These are phyloP conservation scores for Cytospora paraplurivora DNA, from an alignment of 2,329 filamentous ascomycete genomes.

Conservation along the genomic window DNA sequence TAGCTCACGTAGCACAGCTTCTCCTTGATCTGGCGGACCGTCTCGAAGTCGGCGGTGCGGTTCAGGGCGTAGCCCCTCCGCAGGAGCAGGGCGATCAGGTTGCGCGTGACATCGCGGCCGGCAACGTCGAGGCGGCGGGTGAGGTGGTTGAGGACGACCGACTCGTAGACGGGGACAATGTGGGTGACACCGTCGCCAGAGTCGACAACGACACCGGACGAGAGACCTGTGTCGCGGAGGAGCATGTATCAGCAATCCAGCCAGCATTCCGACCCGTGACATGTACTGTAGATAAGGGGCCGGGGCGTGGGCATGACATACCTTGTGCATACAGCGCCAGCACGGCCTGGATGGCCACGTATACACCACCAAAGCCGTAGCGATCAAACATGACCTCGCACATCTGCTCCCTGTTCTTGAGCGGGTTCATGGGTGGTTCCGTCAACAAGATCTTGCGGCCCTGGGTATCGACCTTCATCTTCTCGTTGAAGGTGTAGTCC, in stretches of 20 bases:
- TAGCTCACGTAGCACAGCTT: constrained; percentile 99
- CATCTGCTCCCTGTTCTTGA: constrained; percentile 97
- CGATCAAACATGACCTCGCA: constrained; percentile 99
- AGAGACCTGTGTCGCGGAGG: constrained; percentile 60
- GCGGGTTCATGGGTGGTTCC: constrained; percentile 95
- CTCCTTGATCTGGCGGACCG: constrained; percentile 98
- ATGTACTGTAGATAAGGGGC: too few relatives aligned
- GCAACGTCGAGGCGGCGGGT: constrained; percentile 93
- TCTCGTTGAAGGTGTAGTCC: constrained; percentile 98
- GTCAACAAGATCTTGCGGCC: constrained; percentile 97
- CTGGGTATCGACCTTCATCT: constrained; percentile 87
- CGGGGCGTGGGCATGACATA: constrained; percentile 41
- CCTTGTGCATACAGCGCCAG: constrained; percentile 95
- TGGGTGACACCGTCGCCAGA: constrained; percentile 98
- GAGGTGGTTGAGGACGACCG: constrained; percentile 94
- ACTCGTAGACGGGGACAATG: constrained; percentile 98
- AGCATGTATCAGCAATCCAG: constrained; percentile 7
- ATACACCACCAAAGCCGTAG: constrained; percentile 94
- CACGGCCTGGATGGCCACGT: constrained; percentile 97
- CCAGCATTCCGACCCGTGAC: neutral
- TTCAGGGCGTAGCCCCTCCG: constrained; percentile 96
- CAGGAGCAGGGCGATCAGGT: constrained; percentile 91
- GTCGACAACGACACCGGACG: constrained; percentile 96
- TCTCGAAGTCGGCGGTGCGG: constrained; percentile 98
- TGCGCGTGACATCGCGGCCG: constrained; percentile 95